Evolutionary conservation across 805 yeast species (phyloP), one percentile per base, ranked within the genome.

Genomic region (Schwanniomyces occidentalis): DNA sequence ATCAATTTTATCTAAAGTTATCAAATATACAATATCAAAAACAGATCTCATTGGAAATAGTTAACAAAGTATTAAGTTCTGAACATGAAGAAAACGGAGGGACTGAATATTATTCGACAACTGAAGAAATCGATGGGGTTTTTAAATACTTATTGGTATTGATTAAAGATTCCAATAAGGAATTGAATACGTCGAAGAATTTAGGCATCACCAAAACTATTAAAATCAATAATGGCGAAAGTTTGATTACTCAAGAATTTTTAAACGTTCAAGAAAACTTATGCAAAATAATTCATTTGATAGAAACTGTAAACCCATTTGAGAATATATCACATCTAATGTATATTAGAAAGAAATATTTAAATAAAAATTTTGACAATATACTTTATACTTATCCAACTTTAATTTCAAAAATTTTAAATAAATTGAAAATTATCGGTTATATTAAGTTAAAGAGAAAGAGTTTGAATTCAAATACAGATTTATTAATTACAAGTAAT

Each of bases 301-400:
- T 89, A 4, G 69, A 73, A 37, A 68, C 70, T 40, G 64, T 63
- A 26, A 39, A 40, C 16, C 35, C 45, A 0, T 53, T 54, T 42
- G 54, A 54, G 28, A 59, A 47, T 34, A 48, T 67, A 22, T 47
- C 60, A 13, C 54, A 57, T 29, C 56, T 67, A 42, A 51, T 61
- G 43, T 58, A 64, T 35, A 50, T 65, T 23, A 49, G 65, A 31
- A 66, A 61, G 40, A 70, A 68, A 38, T 71, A 73, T 26, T 65
- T 85, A 34, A 58, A 69, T 33, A 71, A 72, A 22, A 82, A 82
- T n/a, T 70, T 71, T 2, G 64, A 58, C 21, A 78, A 80, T 44
- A 72, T 80, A 27, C 72, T 72, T 41, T 78, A 71, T 52, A 82
- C 93, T 0, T 85, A 81, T 53, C 95, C 96, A 4, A 75, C 96